Conservation (phyloP, 129 eudicot species). For the Pittosporum tobira region DNA sequence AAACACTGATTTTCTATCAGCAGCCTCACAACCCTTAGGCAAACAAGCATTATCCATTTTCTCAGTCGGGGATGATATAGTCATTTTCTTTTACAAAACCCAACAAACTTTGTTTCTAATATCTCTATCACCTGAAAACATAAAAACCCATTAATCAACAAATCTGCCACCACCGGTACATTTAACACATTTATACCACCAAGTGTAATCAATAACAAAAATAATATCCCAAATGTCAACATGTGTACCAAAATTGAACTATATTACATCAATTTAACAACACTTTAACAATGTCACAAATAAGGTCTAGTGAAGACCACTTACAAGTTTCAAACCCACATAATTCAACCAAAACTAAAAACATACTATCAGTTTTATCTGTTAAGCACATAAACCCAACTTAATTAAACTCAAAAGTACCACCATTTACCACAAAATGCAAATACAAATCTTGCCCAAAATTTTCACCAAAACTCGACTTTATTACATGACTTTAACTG, state of each 20-base stretch:
- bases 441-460: too few species aligned
- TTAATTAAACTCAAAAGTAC: too few species aligned
- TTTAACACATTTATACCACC: neutral
- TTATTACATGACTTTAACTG: too few species aligned
- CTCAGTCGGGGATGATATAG: conserved; percentile 5
- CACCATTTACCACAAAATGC: too few species aligned
- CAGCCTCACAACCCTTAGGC: neutral
- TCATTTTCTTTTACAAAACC: conserved; percentile 12
- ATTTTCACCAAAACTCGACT: too few species aligned
- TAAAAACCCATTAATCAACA: neutral
- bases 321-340: conserved; percentile 2
- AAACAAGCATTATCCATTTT: conserved; percentile 4
- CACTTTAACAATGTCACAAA: neutral
- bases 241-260: neutral
- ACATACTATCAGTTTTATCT: too few species aligned
- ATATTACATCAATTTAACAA: neutral
- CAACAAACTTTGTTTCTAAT: neutral
- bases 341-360: neutral
- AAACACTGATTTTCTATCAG: conserved; percentile 18
- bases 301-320: neutral
- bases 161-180: neutral
- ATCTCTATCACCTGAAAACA: conserved; percentile 9
- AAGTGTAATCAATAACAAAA: neutral
- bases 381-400: too few species aligned
- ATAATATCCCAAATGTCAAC: neutral